These are phyloP conservation scores for Triglochin maritima DNA, from an alignment of 106 monocot species.

Conservation along the genomic window DNA sequence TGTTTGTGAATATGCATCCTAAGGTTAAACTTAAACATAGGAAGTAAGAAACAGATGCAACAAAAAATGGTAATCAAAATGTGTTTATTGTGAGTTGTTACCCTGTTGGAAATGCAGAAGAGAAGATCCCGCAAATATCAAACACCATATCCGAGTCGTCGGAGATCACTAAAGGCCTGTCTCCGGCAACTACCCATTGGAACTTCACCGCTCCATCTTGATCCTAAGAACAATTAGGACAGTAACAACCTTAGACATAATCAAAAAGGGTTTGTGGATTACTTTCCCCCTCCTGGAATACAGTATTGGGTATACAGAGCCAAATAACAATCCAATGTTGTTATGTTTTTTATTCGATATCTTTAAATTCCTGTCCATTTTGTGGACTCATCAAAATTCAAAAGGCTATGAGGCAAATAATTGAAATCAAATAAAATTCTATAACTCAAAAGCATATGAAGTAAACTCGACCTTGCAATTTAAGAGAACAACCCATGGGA, in stretches of 20 bases:
- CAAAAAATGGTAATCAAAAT: neutral
- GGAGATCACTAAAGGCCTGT: slow-evolving; percentile 16
- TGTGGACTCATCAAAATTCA: too few relatives aligned
- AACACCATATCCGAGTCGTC: slow-evolving; percentile 5
- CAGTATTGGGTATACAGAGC: too few relatives aligned
- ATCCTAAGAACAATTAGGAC: slow-evolving; percentile 2
- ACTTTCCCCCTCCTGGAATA: neutral
- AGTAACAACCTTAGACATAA: neutral
- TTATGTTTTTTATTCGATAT: too few relatives aligned
- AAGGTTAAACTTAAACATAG: neutral
- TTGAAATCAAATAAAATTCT: too few relatives aligned
- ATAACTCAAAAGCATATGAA: neutral
- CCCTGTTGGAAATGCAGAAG: slow-evolving; percentile 10
- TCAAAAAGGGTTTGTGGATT: neutral
- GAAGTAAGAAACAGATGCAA: neutral
- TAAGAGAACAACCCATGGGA: neutral
- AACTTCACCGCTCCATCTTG: slow-evolving; percentile 13
- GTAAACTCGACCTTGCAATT: too few relatives aligned
- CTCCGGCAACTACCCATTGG: slow-evolving; percentile 9
- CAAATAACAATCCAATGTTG: too few relatives aligned
- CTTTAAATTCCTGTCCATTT: too few relatives aligned
- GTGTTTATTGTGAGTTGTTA: neutral
- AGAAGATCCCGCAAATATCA: slow-evolving; percentile 10
- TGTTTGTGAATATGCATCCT: slow-evolving; percentile 22
- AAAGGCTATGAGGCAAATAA: too few relatives aligned